phyloP scores from a whole-genome alignment of 1,139 yeast species.

The Geotrichum aggregatum region DNA sequence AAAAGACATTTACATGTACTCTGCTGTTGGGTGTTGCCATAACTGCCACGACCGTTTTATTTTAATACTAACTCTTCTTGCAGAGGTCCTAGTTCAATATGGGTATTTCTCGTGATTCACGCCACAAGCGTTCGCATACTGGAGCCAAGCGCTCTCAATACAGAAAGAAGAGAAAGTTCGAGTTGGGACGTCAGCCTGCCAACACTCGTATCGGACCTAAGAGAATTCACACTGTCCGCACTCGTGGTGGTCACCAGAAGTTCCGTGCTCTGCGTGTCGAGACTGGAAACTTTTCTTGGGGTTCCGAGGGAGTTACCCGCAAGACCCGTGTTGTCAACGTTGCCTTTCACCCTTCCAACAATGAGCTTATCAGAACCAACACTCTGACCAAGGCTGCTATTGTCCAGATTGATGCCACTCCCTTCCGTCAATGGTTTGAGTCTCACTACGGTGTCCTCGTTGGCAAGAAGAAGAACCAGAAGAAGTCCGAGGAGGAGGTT shows the following conservation, averaged over 20 bases:
- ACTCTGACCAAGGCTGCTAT: constrained; percentile 98
- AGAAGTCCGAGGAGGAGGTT: constrained; percentile 38
- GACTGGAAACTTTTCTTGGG: constrained; percentile 99
- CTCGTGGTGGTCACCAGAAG: constrained; percentile 99
- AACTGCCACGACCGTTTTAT: background rate
- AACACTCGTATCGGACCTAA: constrained; percentile 98
- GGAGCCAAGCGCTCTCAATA: constrained; percentile 99
- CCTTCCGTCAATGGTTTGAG: constrained; percentile 99
- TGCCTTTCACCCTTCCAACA: constrained; percentile 98
- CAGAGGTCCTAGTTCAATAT: constrained; percentile 41
- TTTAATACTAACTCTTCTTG: constrained; percentile 6
- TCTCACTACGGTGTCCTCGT: constrained; percentile 92
- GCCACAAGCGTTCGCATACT: constrained; percentile 99
- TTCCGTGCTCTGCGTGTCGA: constrained; percentile 99
- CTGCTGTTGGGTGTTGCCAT: too few relatives aligned
- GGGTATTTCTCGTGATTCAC: constrained; percentile 99
- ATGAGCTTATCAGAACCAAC: constrained; percentile 99
- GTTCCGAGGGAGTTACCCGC: constrained; percentile 96
- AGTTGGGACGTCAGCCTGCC: constrained; percentile 99
- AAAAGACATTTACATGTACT: too few relatives aligned
- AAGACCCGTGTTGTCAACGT: constrained; percentile 98
- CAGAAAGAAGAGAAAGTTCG: constrained; percentile 99
- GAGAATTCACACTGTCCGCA: constrained; percentile 98
- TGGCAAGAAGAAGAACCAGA: constrained; percentile 68
- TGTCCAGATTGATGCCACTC: constrained; percentile 99